Conservation (phyloP, 208 protist species). For the Wallacemonas sp. region DNA sequence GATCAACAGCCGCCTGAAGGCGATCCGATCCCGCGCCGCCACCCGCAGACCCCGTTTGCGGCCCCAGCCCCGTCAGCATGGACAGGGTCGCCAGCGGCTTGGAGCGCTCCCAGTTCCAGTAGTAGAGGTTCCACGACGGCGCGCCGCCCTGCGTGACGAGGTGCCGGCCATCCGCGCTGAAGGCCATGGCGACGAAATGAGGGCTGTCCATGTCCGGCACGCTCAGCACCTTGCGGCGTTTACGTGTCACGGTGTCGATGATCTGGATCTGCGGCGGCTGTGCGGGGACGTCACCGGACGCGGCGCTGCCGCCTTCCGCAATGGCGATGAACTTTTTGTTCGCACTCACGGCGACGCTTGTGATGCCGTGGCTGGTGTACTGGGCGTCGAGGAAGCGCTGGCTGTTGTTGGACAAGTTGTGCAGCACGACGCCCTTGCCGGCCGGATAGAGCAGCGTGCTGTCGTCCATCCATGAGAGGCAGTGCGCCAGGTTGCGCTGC, state of each 20-base stretch:
- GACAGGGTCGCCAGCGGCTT: conserved; percentile 78
- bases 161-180: conserved; percentile 86
- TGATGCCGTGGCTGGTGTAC: conserved; percentile 81
- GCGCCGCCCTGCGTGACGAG: conserved; percentile 86
- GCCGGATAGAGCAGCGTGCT: conserved; percentile 88
- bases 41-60: neutral
- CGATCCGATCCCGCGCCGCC: no score
- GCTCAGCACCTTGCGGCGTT: conserved; percentile 84
- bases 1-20: no score
- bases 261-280: conserved; percentile 72
- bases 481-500: conserved; percentile 59
- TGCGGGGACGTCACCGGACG: neutral
- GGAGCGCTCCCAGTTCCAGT: conserved; percentile 92
- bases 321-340: conserved; percentile 96
- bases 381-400: conserved; percentile 82
- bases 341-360: conserved; percentile 86
- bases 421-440: conserved; percentile 77
- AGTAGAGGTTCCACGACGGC: conserved; percentile 82
- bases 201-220: conserved; percentile 77
- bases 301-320: conserved; percentile 73
- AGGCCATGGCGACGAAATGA: conserved; percentile 77
- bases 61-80: conserved; percentile 8
- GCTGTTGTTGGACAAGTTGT: conserved; percentile 78
- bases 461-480: conserved; percentile 84
- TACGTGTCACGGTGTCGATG: conserved; percentile 86